Evolutionary conservation across 1,284 basidiomycete species (phyloP), one percentile per base, ranked within the genome.

Genomic region (Xerocomus amazonicus): DNA sequence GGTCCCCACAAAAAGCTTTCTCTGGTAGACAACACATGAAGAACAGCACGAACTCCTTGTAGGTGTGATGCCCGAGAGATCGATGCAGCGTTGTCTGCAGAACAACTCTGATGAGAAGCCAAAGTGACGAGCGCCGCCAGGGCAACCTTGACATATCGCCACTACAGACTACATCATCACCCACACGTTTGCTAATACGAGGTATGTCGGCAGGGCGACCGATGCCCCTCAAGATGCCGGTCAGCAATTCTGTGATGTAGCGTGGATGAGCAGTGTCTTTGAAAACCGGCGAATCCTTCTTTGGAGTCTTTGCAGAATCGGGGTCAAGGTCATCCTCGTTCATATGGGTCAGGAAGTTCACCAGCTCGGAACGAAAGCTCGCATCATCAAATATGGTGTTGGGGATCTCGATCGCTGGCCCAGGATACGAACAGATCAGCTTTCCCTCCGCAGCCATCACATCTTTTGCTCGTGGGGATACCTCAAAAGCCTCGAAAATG

Each of bases 31-130:
- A 42, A 3, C 70, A 59, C 54, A 75, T 62, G 32, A 75, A 59
- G 44, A 68, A 74, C 0, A 70, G 51, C 60, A 77, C 72, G 57
- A 78, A 79, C 4, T 50, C 34, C 52, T 79, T 79, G 62, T 78
- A 79, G 4, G 57, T 57, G 26, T 45, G 47, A 27, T 47, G 43
- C 19, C 50, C 55, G 26, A 48, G 54, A 26, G 48, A 26, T 16
- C 48, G 43, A 36, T 53, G 29, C 9, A 77, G 62, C 1, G 72
- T 66, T 0, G 71, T 73, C 48, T 79, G 77, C 10, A 79, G 51
- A 1, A 57, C 56, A 6, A 71, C 61, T 31, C 66, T 58, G 9
- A 70, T 52, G 4, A 70, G 55, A 17, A 71, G 60, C 68, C 70
- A 71, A 3, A 71, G 52, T 1, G 67, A 50, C 1, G 68, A 68